Conservation (phyloP, 371 early-diverging fungal species). For the Haplosporangium sp. region DNA sequence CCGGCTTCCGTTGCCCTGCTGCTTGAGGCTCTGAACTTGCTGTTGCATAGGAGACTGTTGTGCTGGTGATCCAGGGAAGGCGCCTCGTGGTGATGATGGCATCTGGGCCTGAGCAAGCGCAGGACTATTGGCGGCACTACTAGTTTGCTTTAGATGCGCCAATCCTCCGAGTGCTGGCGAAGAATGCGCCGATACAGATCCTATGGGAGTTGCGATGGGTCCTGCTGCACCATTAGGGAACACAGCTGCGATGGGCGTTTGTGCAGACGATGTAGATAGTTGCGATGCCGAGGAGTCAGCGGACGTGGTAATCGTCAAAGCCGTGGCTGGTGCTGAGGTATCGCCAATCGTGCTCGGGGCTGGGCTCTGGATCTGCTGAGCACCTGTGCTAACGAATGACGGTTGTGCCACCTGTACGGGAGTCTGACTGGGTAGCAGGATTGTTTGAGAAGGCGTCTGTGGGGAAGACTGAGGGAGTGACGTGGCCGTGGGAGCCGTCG, state of each 20-base stretch:
- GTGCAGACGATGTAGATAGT: neutral
- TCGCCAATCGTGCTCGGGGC: neutral
- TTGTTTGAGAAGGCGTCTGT: neutral
- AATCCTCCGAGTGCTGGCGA: constrained; percentile 27
- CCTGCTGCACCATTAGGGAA: constrained; percentile 8
- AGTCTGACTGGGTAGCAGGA: neutral
- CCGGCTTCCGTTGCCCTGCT: constrained; percentile 25
- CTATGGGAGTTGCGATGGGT: neutral
- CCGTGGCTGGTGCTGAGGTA: neutral
- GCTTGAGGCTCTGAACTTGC: constrained; percentile 21
- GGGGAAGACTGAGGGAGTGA: neutral
- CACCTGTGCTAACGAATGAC: neutral
- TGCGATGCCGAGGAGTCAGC: constrained; percentile 8
- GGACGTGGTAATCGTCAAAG: neutral
- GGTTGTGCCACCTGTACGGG: constrained; percentile 6
- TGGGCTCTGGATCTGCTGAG: constrained; percentile 12
- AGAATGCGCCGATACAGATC: constrained; percentile 16
- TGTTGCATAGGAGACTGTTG: constrained; percentile 13
- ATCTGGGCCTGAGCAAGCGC: constrained; percentile 30
- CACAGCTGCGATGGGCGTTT: neutral
- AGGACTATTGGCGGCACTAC: constrained; percentile 31
- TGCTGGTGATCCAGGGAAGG: constrained; percentile 29
- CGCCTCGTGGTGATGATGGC: constrained; percentile 19
- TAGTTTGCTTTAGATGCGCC: constrained; percentile 14
- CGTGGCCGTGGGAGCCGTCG: constrained; percentile 7